phyloP scores from a whole-genome alignment of 202 grass and related monocot genomes.

The Carex sylvatica region DNA sequence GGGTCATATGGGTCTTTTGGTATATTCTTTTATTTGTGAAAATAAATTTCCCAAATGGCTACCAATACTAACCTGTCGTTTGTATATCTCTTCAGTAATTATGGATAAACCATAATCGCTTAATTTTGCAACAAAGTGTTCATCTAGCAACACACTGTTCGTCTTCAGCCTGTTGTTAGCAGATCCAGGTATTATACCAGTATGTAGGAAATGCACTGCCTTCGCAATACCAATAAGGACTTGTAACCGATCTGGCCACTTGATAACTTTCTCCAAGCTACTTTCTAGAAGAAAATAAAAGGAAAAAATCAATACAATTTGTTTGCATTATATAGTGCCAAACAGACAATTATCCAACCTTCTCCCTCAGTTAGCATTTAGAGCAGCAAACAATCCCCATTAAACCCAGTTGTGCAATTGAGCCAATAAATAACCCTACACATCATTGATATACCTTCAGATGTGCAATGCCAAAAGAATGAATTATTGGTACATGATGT shows the following conservation, averaged over 20 bases:
- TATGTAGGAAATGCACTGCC: conserved; percentile 96
- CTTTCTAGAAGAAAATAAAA: conserved; percentile 41
- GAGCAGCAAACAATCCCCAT: not conserved
- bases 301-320: conserved; percentile 30
- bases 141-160: conserved; percentile 77
- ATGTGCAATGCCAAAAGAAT: not conserved
- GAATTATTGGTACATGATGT: not conserved
- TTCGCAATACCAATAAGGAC: conserved; percentile 79
- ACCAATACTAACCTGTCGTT: conserved; percentile 51
- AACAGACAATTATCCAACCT: not conserved
- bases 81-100: conserved; percentile 92
- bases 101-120: conserved; percentile 93
- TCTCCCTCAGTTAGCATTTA: not conserved
- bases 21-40: conserved; percentile 18
- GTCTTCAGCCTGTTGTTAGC: conserved; percentile 76
- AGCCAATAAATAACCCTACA: not conserved
- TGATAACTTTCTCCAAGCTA: conserved; percentile 67
- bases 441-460: not conserved
- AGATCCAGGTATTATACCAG: conserved; percentile 95
- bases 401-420: not conserved
- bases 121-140: conserved; percentile 75
- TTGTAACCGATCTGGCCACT: conserved; percentile 72
- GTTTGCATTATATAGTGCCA: not conserved
- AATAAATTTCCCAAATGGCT: conserved; percentile 9
- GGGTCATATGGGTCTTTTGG: not conserved